phyloP scores from a whole-genome alignment of 371 early-diverging fungal species.

The Syncephalastrum sp. region DNA sequence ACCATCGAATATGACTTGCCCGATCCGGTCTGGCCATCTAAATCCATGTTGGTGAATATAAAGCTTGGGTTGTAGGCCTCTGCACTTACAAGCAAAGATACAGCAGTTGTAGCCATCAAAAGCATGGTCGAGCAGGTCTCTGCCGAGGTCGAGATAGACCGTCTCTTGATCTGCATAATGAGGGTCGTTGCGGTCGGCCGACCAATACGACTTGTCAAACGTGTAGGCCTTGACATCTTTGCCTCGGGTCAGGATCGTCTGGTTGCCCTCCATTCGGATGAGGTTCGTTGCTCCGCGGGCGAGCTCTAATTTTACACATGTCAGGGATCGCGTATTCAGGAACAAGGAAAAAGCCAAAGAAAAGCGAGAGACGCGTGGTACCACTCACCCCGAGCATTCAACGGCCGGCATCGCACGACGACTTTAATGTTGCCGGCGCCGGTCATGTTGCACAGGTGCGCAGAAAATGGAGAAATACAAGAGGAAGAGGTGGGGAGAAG shows the following conservation, averaged over 20 bases:
- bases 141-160: constrained; percentile 78
- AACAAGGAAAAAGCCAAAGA: constrained; percentile 8
- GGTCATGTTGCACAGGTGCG: constrained; percentile 5
- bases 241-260: constrained; percentile 61
- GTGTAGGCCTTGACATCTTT: constrained; percentile 61
- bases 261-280: constrained; percentile 65
- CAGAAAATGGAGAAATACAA: constrained; percentile 2
- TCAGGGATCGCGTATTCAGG: background rate
- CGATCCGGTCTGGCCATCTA: constrained; percentile 84
- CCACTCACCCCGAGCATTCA: constrained; percentile 66
- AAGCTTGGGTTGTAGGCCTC: no score
- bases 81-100: constrained; percentile 75
- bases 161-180: constrained; percentile 71
- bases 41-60: background rate
- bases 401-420: constrained; percentile 77
- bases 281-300: constrained; percentile 56
- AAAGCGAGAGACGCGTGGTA: constrained; percentile 1
- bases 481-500: background rate
- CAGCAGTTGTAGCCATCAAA: constrained; percentile 85
- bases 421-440: constrained; percentile 70
- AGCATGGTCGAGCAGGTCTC: constrained; percentile 78
- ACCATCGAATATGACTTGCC: constrained; percentile 82
- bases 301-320: constrained; percentile 39
- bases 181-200: constrained; percentile 57
- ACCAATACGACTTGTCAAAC: constrained; percentile 84